These are phyloP conservation scores for Crithidia sp. DNA, from an alignment of 208 protist species.

Conservation along the genomic window DNA sequence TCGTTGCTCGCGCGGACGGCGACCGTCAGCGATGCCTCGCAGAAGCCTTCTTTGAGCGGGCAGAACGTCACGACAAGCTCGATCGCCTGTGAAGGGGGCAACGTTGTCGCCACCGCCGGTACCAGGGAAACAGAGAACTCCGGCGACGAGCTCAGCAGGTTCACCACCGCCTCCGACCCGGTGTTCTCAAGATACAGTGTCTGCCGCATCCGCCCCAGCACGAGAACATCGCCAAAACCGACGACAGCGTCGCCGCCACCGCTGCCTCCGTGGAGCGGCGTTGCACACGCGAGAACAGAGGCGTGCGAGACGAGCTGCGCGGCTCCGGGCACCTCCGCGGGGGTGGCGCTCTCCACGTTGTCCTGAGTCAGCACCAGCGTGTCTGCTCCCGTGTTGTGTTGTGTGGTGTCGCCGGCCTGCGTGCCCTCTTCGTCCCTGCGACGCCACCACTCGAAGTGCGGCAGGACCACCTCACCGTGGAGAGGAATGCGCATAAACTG, in stretches of 20 bases:
- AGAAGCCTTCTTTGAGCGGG: conserved; percentile 57
- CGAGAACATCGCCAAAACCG: conserved; percentile 36
- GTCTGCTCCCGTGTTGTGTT: conserved; percentile 1
- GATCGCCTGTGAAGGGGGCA: conserved; percentile 49
- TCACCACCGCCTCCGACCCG: conserved; percentile 72
- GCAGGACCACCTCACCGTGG: conserved; percentile 63
- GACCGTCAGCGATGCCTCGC: conserved; percentile 52
- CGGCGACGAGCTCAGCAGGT: conserved; percentile 56
- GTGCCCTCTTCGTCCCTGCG: not conserved
- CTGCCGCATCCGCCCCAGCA: conserved; percentile 44
- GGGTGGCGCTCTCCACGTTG: not conserved
- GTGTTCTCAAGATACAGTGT: conserved; percentile 78
- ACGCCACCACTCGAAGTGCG: conserved; percentile 57
- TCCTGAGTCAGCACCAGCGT: conserved; percentile 9
- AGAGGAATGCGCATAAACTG: conserved; percentile 70
- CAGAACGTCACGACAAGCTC: conserved; percentile 63
- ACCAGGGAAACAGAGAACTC: conserved; percentile 51
- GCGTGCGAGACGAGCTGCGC: conserved; percentile 15
- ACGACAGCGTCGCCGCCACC: conserved; percentile 1
- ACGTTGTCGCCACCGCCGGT: conserved; percentile 28
- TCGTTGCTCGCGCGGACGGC: conserved; percentile 46
- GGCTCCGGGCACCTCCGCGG: not conserved
- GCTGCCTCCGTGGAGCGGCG: conserved; percentile 5
- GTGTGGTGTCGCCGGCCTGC: not conserved
- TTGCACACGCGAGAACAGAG: conserved; percentile 7